These are phyloP conservation scores for Mallotus repandus DNA, from an alignment of 441 rosid genomes.

Conservation along the genomic window DNA sequence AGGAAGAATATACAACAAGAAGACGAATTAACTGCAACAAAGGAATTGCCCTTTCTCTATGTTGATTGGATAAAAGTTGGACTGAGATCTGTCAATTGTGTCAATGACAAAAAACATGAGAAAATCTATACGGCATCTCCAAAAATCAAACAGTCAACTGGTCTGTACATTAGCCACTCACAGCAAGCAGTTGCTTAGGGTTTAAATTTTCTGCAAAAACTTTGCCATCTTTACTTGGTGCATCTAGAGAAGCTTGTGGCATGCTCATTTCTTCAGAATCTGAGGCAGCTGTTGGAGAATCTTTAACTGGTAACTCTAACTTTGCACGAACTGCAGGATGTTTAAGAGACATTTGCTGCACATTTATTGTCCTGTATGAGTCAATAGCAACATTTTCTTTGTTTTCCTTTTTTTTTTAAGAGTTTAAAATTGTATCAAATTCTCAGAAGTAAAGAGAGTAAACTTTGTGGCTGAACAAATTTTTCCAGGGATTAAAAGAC, in stretches of 20 bases:
- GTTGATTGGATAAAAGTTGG: constrained; percentile 49
- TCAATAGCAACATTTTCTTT: not conserved
- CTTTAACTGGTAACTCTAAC: constrained; percentile 53
- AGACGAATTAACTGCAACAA: constrained; percentile 51
- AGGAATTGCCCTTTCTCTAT: constrained; percentile 48
- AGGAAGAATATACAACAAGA: constrained; percentile 16
- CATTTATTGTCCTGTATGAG: constrained; percentile 14
- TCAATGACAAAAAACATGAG: constrained; percentile 27
- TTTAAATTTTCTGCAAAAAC: constrained; percentile 44
- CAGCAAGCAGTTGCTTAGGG: constrained; percentile 64
- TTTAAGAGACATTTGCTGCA: constrained; percentile 74
- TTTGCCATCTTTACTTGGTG: constrained; percentile 28
- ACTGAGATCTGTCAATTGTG: constrained; percentile 64
- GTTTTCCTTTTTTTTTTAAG: not conserved
- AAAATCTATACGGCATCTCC: constrained; percentile 11
- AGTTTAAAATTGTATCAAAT: not conserved
- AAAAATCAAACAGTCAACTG: constrained; percentile 13
- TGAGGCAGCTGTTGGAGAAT: constrained; percentile 25
- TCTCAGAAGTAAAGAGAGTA: constrained; percentile 7
- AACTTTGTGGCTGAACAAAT: not conserved
- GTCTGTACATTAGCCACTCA: constrained; percentile 39
- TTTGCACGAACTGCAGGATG: constrained; percentile 58
- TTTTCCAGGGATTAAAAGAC: constrained; percentile 3
- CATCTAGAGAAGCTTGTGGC: constrained; percentile 38
- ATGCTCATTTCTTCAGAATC: constrained; percentile 31